phyloP scores from a whole-genome alignment of 108 stramenopile genomes.

The Conticribra guillardii region DNA sequence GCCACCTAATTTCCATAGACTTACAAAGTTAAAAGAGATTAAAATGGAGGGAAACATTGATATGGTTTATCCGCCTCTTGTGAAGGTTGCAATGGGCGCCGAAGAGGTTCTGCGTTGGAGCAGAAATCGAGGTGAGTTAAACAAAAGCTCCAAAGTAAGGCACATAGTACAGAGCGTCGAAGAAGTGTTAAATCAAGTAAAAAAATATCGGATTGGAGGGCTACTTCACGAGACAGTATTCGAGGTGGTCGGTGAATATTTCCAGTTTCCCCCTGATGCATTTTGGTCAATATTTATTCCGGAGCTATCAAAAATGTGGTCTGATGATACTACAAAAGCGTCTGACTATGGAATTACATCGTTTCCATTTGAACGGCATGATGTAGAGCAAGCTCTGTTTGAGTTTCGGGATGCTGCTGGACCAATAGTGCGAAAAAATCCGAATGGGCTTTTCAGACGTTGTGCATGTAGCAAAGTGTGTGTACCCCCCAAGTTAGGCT shows the following conservation, averaged over 20 bases:
- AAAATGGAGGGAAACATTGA: conserved; percentile 52
- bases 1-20: conserved; percentile 44
- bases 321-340: conserved; percentile 7
- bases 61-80: conserved; percentile 46
- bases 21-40: conserved; percentile 28
- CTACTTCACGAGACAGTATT: conserved; percentile 38
- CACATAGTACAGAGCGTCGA: conserved; percentile 39
- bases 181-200: conserved; percentile 40
- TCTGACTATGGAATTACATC: conserved; percentile 30
- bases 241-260: conserved; percentile 20
- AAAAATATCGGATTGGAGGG: conserved; percentile 32
- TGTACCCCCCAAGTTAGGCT: too few species aligned
- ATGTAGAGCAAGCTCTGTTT: conserved; percentile 47
- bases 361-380: conserved; percentile 40
- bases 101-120: conserved; percentile 53
- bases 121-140: conserved; percentile 24
- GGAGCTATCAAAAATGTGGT: conserved; percentile 46
- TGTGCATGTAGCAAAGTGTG: too few species aligned
- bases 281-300: conserved; percentile 50
- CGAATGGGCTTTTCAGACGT: not conserved
- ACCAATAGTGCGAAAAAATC: conserved; percentile 6
- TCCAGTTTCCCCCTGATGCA: conserved; percentile 49
- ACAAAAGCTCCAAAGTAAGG: conserved; percentile 31
- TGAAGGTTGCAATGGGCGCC: conserved; percentile 34
- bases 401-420: conserved; percentile 43